phyloP scores from a whole-genome alignment of 1,139 yeast species.

The Geotrichum phurueaensis region DNA sequence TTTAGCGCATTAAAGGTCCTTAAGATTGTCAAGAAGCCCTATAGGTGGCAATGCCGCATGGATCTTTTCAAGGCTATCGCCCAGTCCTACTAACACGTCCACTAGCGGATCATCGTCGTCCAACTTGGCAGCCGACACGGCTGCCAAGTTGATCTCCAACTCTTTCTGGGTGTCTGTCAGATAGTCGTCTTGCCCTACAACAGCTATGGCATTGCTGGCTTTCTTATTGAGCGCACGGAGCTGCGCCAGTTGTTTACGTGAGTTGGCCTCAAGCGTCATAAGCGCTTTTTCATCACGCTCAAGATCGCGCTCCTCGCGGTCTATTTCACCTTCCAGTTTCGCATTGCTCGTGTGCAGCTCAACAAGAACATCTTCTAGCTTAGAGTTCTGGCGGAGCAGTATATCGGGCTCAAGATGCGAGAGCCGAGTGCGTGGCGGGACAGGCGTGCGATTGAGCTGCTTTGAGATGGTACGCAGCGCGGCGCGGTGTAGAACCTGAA shows the following conservation, averaged over 20 bases:
- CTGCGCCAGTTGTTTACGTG: conserved; percentile 6
- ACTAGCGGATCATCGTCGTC: not conserved
- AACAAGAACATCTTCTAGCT: conserved; percentile 23
- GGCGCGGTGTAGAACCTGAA: conserved; percentile 6
- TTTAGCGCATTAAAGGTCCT: not conserved
- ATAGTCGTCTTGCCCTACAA: not conserved
- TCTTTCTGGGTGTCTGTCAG: not conserved
- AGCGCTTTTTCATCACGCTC: conserved; percentile 18
- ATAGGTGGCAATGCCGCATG: not conserved
- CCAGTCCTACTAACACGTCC: not conserved
- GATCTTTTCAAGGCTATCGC: not conserved
- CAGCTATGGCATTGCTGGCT: not conserved
- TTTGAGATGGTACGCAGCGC: conserved; percentile 7
- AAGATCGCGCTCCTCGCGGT: conserved; percentile 19
- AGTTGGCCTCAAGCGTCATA: conserved; percentile 16
- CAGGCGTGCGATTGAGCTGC: conserved; percentile 20
- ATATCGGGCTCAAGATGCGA: conserved; percentile 21
- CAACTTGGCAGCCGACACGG: not conserved
- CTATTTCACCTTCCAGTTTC: conserved; percentile 24
- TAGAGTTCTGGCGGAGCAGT: conserved; percentile 20
- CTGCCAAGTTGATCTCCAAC: not conserved
- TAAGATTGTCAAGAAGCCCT: not conserved
- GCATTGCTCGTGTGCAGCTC: conserved; percentile 26
- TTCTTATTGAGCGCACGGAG: not conserved
- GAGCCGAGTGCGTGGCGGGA: conserved; percentile 24